phyloP scores from a whole-genome alignment of 352 stramenopile genomes.

The Aphanomyces cochlioides region DNA sequence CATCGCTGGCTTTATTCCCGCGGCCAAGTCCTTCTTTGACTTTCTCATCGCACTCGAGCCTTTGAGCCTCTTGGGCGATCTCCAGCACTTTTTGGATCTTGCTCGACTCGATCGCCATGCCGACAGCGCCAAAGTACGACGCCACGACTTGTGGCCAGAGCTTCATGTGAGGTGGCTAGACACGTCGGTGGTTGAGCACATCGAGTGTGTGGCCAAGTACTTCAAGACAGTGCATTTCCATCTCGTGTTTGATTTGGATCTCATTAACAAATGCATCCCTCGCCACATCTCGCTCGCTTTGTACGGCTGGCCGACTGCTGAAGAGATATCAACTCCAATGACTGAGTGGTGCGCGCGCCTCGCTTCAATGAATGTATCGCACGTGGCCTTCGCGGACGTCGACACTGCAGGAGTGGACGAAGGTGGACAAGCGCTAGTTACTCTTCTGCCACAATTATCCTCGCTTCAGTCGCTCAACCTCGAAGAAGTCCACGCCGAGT shows the following conservation, averaged over 20 bases:
- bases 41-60: background rate
- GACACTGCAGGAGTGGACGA: background rate
- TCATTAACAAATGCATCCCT: background rate
- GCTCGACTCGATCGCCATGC: background rate
- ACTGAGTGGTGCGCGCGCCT: background rate
- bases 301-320: background rate
- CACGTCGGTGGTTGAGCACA: background rate
- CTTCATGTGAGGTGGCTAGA: background rate
- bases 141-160: conserved; percentile 8
- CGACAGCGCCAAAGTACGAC: background rate
- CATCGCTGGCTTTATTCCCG: conserved; percentile 11
- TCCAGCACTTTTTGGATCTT: background rate
- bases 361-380: background rate
- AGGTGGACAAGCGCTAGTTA: background rate
- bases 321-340: no score
- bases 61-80: background rate
- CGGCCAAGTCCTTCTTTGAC: background rate
- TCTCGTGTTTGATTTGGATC: no score
- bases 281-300: background rate
- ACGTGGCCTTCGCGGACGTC: background rate
- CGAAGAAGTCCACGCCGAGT: background rate
- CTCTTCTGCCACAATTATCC: background rate
- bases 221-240: background rate
- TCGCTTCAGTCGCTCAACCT: background rate
- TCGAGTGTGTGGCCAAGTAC: background rate